A percentile compares a stretch with the other conserved stretches of the same genome.
phyloP scores from a whole-genome alignment of 2,329 filamentous ascomycete genomes.

The Stachybotrys echinatus region DNA sequence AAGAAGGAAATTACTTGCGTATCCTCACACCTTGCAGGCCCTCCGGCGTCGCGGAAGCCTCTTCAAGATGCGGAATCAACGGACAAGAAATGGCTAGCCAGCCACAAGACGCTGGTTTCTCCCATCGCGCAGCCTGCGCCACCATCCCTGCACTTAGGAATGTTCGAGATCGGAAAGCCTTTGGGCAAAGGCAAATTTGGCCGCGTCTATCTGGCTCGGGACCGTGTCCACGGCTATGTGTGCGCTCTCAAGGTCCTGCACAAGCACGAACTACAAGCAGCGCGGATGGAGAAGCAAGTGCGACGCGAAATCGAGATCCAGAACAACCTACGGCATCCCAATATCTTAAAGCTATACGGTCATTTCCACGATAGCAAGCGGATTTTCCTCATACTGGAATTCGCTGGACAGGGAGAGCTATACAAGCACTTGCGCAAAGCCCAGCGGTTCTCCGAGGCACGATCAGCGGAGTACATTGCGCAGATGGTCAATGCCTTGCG shows the following conservation, averaged over 20 bases:
- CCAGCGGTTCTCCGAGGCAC: constrained; percentile 62
- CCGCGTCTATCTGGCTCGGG: constrained; percentile 65
- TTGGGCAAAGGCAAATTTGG: constrained; percentile 72
- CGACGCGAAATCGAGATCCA: constrained; percentile 70
- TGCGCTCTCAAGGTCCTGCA: constrained; percentile 69
- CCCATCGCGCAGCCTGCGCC: neutral
- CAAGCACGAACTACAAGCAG: constrained; percentile 64
- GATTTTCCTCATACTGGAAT: constrained; percentile 68
- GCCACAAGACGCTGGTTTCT: too few species aligned
- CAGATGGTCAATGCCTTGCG: constrained; percentile 53
- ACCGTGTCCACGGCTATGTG: constrained; percentile 61
- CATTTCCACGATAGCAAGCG: constrained; percentile 70
- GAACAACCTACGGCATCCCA: constrained; percentile 65
- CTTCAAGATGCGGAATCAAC: too few species aligned
- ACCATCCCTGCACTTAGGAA: constrained; percentile 34
- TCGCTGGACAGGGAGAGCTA: constrained; percentile 58
- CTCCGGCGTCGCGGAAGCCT: too few species aligned
- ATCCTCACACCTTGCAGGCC: too few species aligned
- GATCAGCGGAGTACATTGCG: constrained; percentile 66
- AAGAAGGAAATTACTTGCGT: too few species aligned
- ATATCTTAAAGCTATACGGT: constrained; percentile 57
- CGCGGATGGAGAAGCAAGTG: constrained; percentile 65
- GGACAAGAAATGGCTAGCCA: too few species aligned
- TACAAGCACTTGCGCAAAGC: constrained; percentile 67
- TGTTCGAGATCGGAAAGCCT: constrained; percentile 72